Conservation (phyloP, 2,329 filamentous ascomycete species). For the Rachicladosporium sp. region DNA sequence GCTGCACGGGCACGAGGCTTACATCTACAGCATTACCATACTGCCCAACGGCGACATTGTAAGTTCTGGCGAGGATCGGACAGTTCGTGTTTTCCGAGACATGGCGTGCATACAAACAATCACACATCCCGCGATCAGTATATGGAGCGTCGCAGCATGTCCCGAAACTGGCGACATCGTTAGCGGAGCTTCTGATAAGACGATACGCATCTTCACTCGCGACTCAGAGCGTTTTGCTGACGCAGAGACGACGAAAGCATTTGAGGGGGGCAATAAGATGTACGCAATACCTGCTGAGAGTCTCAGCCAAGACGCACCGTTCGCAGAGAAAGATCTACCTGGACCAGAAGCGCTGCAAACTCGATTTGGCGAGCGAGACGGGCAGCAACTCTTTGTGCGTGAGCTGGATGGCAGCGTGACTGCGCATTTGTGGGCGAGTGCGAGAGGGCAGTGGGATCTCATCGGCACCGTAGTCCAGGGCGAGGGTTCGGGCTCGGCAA, state of each 20-base stretch:
- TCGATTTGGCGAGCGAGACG: slow-evolving; percentile 86
- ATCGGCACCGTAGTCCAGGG: slow-evolving; percentile 90
- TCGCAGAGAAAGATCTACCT: slow-evolving; percentile 87
- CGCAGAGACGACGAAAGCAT: slow-evolving; percentile 51
- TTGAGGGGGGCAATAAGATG: slow-evolving; percentile 53
- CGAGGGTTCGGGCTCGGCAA: slow-evolving; percentile 61
- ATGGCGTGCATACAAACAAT: slow-evolving; percentile 84
- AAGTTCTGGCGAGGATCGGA: slow-evolving; percentile 89
- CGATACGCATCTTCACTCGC: slow-evolving; percentile 74
- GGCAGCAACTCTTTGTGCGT: slow-evolving; percentile 84
- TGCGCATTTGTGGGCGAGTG: slow-evolving; percentile 73
- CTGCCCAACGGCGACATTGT: slow-evolving; percentile 77
- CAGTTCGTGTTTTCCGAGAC: slow-evolving; percentile 76
- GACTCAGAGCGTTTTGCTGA: slow-evolving; percentile 57
- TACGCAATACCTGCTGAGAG: slow-evolving; percentile 42
- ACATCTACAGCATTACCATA: slow-evolving; percentile 74
- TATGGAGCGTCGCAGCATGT: slow-evolving; percentile 85
- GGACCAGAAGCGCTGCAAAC: slow-evolving; percentile 74
- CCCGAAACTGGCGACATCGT: slow-evolving; percentile 77
- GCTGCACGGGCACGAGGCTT: slow-evolving; percentile 81
- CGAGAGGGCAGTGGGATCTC: slow-evolving; percentile 23
- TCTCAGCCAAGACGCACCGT: slow-evolving; percentile 46
- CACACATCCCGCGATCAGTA: slow-evolving; percentile 89
- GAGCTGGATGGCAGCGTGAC: slow-evolving; percentile 71
- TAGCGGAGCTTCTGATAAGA: slow-evolving; percentile 80